These are phyloP conservation scores for Alternaria sp. DNA, from an alignment of 2,329 filamentous ascomycete genomes.

Conservation along the genomic window DNA sequence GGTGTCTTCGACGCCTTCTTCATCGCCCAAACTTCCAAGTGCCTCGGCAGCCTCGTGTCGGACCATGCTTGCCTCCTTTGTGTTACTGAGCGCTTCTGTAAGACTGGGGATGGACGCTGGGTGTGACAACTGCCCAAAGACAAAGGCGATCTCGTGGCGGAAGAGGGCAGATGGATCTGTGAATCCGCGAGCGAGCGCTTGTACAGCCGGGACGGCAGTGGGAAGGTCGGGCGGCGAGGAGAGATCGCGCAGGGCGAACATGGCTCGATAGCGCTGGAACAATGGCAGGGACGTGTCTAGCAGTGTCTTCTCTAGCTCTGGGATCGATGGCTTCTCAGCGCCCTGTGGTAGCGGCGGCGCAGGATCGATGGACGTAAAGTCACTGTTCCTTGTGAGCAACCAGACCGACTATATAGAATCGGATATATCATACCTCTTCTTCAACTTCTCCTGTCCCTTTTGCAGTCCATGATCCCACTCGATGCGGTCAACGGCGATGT, in stretches of 20 bases:
- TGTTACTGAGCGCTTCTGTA: slow-evolving; percentile 77
- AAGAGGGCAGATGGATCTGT: slow-evolving; percentile 89
- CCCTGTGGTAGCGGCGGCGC: slow-evolving; percentile 84
- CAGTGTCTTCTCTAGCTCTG: slow-evolving; percentile 77
- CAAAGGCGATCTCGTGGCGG: slow-evolving; percentile 97
- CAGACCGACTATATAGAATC: not conserved
- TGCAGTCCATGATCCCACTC: slow-evolving; percentile 79
- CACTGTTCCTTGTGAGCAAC: slow-evolving; percentile 63
- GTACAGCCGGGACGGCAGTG: slow-evolving; percentile 86
- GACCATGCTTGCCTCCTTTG: slow-evolving; percentile 92
- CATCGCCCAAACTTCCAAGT: slow-evolving; percentile 90
- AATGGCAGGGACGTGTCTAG: slow-evolving; percentile 82
- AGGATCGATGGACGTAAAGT: slow-evolving; percentile 95
- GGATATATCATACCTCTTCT: slow-evolving; percentile 70
- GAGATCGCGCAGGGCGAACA: slow-evolving; percentile 96
- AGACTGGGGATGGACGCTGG: slow-evolving; percentile 96
- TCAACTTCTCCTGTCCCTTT: slow-evolving; percentile 75
- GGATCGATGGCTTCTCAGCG: slow-evolving; percentile 69
- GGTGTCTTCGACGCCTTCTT: slow-evolving; percentile 89
- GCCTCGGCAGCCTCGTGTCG: slow-evolving; percentile 97
- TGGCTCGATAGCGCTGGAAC: slow-evolving; percentile 94
- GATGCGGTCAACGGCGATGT: slow-evolving; percentile 94
- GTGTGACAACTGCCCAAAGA: slow-evolving; percentile 95
- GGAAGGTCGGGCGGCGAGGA: slow-evolving; percentile 91
- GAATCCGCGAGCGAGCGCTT: slow-evolving; percentile 85